Base-by-base conservation (phyloP, 1,284 basidiomycete genomes). In the Ganoderma multipileum region DNA sequence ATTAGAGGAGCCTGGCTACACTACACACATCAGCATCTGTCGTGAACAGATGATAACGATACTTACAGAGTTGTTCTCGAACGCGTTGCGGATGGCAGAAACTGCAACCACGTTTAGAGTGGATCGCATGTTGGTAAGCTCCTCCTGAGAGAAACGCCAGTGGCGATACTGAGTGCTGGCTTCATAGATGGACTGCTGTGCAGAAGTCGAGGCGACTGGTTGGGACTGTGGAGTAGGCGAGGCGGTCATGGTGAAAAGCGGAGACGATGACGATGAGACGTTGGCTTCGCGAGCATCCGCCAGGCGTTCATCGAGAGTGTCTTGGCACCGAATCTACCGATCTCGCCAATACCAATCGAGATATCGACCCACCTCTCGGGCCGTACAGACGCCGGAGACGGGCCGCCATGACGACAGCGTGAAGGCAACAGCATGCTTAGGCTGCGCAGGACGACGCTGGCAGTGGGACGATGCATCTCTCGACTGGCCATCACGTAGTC, bases 121-220 rank as follows among this genome's bases (percentile, higher is more conserved):
- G 23, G 80, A 73, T 20, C 96, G 88, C 60, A 89, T 85, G 11
- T 83, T 75, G 3, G 76, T 81, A 2, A 98, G 86, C 67, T 88
- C 83, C 62, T 89, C 85, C 28, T 83, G 81, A 0, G 95, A 96
- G 81, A 91, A 97, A 60, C 95, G 84, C 96, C 96, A 98, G 78
- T 96, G 91, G 71, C 83, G 87, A 81, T 86, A 97, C 78, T 98
- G 96, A 0, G 95, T 95, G 71, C 94, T 94, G 66, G 88, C 89
- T 77, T 96, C 90, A 77, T 94, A 97, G 7, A 95, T 77, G 3
- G 82, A 77, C 12, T 69, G 76, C 54, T 73, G 78, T 36, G 71
- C 20, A 2, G 73, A 66, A 7, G 71, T 54, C 0, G 74, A 68
- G 12, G 72, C 59, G 1, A 67, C 66, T 23, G 63, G 63, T 12